Evolutionary conservation across 192 early-diverging fungal genomes (phyloP), one percentile per base, ranked within the genome.

Genomic region (Mortierella claussenii): DNA sequence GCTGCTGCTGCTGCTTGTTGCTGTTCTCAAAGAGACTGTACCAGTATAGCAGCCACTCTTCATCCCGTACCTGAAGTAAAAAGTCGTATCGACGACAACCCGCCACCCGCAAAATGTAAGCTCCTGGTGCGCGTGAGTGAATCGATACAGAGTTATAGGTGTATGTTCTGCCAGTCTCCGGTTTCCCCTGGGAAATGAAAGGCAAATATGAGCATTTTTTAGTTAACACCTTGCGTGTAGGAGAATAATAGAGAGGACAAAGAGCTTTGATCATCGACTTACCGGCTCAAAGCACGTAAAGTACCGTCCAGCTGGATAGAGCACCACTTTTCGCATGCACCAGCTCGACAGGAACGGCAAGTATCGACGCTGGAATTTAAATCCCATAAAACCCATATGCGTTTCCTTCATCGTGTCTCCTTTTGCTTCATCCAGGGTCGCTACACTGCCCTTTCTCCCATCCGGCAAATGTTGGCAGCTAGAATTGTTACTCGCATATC

Each of bases 311-410:
- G 65, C 51, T 5, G 84, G 84, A 52, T 78, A 83, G 2, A 82
- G 67, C 27, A 81, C 79, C 9, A 85, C 56, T 37, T 81, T 78
- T 27, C 75, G 55, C 84, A 85, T 85, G 21, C 82, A 56, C 84
- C 84, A 85, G 20, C 65, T 80, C 4, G 84, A 66, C 2, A 85
- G 47, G 47, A 78, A 80, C 8, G 84, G 73, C n/a, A 80, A 58
- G 27, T 80, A 83, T 8, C 84, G 76, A 48, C 71, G 62, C 40
- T 78, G 78, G 18, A 79, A 75, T 26, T 80, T 78, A 36, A 81
- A 50, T 11, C 81, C 75, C 78, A 85, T 80, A 23, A 80, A 75
- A 3, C 81, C 84, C 49, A 78, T 79, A 66, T 85, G 80, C 1
- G 68, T 64, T 42, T 82, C 81, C 27, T 70, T 53, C 20, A 62